These are phyloP conservation scores for Nakataea oryzae DNA, from an alignment of 2,329 filamentous ascomycete genomes.

Conservation along the genomic window DNA sequence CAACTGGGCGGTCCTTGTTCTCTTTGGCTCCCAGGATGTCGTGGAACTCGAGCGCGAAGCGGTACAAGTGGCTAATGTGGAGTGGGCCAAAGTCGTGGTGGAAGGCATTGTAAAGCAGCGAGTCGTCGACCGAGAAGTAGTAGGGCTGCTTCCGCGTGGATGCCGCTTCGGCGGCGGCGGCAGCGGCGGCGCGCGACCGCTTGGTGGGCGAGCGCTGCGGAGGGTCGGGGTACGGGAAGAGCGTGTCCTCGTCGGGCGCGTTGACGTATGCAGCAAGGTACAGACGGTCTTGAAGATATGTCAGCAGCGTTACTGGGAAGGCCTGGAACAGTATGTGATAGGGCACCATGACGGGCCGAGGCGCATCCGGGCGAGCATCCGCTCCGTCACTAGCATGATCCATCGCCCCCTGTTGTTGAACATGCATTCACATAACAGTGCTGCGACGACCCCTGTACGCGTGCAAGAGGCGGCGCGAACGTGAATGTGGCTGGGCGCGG, in stretches of 20 bases:
- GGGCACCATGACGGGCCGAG: not conserved
- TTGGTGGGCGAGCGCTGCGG: constrained; percentile 62
- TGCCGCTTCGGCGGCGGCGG: constrained; percentile 32
- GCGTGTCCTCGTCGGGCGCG: constrained; percentile 67
- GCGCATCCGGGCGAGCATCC: not conserved
- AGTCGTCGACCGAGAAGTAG: constrained; percentile 93
- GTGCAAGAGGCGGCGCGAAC: not conserved
- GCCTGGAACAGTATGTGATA: constrained; percentile 12
- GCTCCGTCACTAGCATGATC: not conserved
- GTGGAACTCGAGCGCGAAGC: constrained; percentile 92
- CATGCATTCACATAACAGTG: not conserved
- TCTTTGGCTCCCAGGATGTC: constrained; percentile 86
- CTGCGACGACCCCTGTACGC: not conserved
- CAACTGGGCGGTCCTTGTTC: constrained; percentile 81
- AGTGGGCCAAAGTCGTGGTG: constrained; percentile 97
- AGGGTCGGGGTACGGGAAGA: constrained; percentile 67
- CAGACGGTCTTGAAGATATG: constrained; percentile 61
- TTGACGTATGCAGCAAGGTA: constrained; percentile 90
- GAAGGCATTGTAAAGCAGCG: constrained; percentile 92
- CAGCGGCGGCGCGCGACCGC: constrained; percentile 55
- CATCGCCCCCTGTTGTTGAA: not conserved
- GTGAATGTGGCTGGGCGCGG: not conserved
- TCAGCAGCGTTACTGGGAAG: constrained; percentile 23
- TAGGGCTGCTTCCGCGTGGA: constrained; percentile 58
- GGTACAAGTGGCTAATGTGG: constrained; percentile 93